Conservation (phyloP, 78 protist genomes). For the Dictyostelium intermedium region DNA sequence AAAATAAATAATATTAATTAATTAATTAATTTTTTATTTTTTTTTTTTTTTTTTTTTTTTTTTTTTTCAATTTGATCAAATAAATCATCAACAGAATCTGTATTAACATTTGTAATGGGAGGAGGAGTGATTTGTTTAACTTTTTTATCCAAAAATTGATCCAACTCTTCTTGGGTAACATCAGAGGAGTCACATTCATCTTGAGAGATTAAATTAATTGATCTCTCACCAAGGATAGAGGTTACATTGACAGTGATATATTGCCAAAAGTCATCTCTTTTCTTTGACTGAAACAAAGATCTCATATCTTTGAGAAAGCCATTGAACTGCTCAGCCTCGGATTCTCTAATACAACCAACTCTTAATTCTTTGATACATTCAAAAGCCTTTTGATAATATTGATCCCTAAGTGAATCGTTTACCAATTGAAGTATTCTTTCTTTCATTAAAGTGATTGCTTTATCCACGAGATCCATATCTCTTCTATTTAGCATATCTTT, state of each 20-base stretch:
- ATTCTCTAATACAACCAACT: constrained; percentile 79
- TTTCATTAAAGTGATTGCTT: constrained; percentile 77
- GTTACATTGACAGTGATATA: not conserved
- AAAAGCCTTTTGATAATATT: constrained; percentile 81
- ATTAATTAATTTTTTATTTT: not conserved
- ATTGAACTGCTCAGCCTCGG: constrained; percentile 76
- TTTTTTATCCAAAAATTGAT: constrained; percentile 30
- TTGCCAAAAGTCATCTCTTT: constrained; percentile 83
- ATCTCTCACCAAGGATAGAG: not conserved
- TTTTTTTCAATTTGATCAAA: constrained; percentile 80
- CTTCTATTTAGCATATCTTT: constrained; percentile 81
- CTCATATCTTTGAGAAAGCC: constrained; percentile 57
- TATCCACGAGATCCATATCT: constrained; percentile 81
- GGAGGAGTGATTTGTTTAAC: not conserved
- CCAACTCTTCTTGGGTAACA: constrained; percentile 19
- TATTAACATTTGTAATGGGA: not conserved
- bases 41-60: constrained; percentile 41
- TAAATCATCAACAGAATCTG: constrained; percentile 81
- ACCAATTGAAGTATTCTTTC: constrained; percentile 72
- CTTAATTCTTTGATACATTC: constrained; percentile 75
- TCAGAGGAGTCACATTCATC: constrained; percentile 50
- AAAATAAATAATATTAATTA: not conserved
- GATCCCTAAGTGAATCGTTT: constrained; percentile 64
- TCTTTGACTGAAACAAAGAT: constrained; percentile 47
- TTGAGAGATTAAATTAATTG: constrained; percentile 23